A percentile compares a stretch with the other conserved stretches of the same genome.
phyloP scores from a whole-genome alignment of 805 yeast genomes.

The Ogataea pignaliae region DNA sequence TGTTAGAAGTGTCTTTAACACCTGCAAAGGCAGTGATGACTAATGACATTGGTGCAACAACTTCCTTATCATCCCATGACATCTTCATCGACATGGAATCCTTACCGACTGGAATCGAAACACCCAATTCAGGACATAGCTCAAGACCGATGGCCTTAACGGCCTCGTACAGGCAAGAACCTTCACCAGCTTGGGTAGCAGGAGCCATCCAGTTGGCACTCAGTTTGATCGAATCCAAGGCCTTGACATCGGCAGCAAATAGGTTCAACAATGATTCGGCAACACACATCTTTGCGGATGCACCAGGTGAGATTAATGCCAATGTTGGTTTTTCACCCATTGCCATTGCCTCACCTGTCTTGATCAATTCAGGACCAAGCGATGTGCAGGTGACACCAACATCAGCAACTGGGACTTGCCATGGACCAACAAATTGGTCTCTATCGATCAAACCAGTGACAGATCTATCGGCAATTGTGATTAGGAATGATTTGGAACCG shows the following conservation, averaged over 20 bases:
- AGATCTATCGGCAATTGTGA: constrained; percentile 98
- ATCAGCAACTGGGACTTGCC: constrained; percentile 99
- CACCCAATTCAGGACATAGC: constrained; percentile 87
- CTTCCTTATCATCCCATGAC: constrained; percentile 93
- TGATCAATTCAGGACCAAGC: constrained; percentile 62
- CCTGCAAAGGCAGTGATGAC: constrained; percentile 90
- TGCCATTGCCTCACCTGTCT: constrained; percentile 95
- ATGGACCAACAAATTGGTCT: constrained; percentile 98
- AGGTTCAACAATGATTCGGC: constrained; percentile 91
- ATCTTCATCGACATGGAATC: constrained; percentile 99
- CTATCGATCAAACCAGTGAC: constrained; percentile 95
- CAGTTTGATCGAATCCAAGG: constrained; percentile 69
- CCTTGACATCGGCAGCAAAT: constrained; percentile 82
- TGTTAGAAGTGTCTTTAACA: constrained; percentile 74
- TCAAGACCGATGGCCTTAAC: constrained; percentile 95
- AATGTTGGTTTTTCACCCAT: constrained; percentile 94
- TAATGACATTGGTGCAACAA: constrained; percentile 90
- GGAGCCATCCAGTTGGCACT: constrained; percentile 99
- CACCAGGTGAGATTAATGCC: constrained; percentile 83
- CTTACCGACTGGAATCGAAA: constrained; percentile 96
- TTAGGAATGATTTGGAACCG: constrained; percentile 89
- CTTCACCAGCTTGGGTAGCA: constrained; percentile 92
- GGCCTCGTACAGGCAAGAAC: constrained; percentile 90
- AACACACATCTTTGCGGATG: constrained; percentile 91
- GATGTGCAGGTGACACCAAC: constrained; percentile 95